Evolutionary conservation across 2,329 filamentous ascomycete genomes (phyloP).

Genomic region (Nothopassalora personata): DNA sequence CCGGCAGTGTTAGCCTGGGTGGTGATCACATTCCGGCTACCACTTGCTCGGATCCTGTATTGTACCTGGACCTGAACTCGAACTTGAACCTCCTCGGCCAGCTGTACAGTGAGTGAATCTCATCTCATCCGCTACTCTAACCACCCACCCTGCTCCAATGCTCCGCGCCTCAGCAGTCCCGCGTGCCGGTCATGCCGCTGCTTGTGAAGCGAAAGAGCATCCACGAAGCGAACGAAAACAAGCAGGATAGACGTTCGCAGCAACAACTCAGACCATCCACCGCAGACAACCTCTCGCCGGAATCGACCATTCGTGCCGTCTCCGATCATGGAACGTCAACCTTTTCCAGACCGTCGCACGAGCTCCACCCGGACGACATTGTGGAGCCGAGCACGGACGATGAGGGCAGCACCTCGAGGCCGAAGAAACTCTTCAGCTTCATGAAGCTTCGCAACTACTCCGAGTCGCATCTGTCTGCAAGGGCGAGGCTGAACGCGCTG

Average conservation of each 20-base stretch:
- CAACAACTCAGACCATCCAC: constrained; percentile 5
- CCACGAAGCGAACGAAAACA: constrained; percentile 29
- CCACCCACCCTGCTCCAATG: constrained; percentile 12
- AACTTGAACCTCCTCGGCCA: not conserved
- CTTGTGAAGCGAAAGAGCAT: constrained; percentile 40
- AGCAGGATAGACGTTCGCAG: not conserved
- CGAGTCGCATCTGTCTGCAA: constrained; percentile 77
- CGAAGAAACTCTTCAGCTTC: constrained; percentile 56
- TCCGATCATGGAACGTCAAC: constrained; percentile 9
- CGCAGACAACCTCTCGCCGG: not conserved
- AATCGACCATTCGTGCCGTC: constrained; percentile 1
- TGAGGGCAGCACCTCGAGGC: constrained; percentile 3
- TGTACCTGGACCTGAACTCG: not conserved
- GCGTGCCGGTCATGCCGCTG: constrained; percentile 32
- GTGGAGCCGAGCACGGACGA: constrained; percentile 17
- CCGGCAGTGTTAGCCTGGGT: not conserved
- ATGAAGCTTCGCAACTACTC: constrained; percentile 87
- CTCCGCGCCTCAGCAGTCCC: constrained; percentile 6
- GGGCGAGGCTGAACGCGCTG: constrained; percentile 62
- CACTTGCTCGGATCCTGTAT: not conserved
- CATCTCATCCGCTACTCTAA: not conserved
- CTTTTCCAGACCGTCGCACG: constrained; percentile 23
- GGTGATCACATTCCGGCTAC: not conserved
- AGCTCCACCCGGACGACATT: constrained; percentile 24
- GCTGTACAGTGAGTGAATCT: not conserved